Conservation (phyloP, 352 stramenopile genomes). For the Pythium dissotocum region DNA sequence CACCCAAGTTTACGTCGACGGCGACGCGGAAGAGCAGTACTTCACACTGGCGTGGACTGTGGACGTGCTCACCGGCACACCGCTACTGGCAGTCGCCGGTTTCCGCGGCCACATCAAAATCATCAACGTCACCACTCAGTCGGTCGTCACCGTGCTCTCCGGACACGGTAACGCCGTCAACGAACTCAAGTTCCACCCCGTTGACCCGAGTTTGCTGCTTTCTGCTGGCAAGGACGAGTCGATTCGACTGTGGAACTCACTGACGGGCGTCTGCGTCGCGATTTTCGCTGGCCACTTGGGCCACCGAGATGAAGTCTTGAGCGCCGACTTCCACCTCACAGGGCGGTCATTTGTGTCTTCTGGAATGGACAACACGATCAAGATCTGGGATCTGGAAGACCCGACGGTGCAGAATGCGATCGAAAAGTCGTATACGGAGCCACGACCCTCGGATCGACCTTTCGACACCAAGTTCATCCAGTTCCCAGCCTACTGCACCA, state of each 20-base stretch:
- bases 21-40: constrained; percentile 78
- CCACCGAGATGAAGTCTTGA: constrained; percentile 90
- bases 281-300: constrained; percentile 93
- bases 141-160: constrained; percentile 72
- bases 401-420: constrained; percentile 73
- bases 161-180: constrained; percentile 93
- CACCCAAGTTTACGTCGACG: constrained; percentile 78
- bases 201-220: constrained; percentile 88
- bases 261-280: constrained; percentile 82
- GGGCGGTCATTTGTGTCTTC: constrained; percentile 88
- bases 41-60: constrained; percentile 80
- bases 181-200: constrained; percentile 90
- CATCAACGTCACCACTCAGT: constrained; percentile 80
- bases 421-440: constrained; percentile 70
- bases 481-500: constrained; percentile 91
- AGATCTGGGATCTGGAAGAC: constrained; percentile 92
- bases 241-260: constrained; percentile 92
- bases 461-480: constrained; percentile 89
- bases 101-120: constrained; percentile 83
- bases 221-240: constrained; percentile 92
- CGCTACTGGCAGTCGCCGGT: constrained; percentile 69
- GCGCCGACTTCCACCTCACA: constrained; percentile 86
- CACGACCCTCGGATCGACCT: constrained; percentile 52
- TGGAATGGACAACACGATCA: constrained; percentile 94
- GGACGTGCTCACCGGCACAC: constrained; percentile 65